Conservation (phyloP, 2,329 filamentous ascomycete genomes). For the Fusarium palustre region DNA sequence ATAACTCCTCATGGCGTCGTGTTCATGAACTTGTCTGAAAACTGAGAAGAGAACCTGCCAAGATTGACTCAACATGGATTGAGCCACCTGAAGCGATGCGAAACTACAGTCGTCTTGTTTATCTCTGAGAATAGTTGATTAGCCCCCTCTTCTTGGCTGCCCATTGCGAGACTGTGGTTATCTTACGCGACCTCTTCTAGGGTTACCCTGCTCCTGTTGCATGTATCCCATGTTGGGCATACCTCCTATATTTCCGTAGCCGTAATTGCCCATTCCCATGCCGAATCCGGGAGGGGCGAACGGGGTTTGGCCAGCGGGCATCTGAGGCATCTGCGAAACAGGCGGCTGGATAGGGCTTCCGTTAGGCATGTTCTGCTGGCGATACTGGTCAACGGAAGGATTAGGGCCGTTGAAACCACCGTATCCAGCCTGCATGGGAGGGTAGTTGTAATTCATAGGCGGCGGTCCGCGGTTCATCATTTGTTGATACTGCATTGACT, state of each 20-base stretch:
- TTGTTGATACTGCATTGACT: constrained; percentile 71
- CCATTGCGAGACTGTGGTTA: constrained; percentile 25
- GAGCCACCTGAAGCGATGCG: constrained; percentile 16
- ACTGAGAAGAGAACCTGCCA: constrained; percentile 35
- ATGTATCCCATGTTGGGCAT: constrained; percentile 64
- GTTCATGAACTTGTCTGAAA: constrained; percentile 38
- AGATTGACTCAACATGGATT: constrained; percentile 36
- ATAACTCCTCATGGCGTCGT: constrained; percentile 43
- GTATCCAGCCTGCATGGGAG: constrained; percentile 66
- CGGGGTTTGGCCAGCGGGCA: constrained; percentile 57
- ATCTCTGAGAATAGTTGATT: constrained; percentile 47
- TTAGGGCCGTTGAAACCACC: constrained; percentile 63
- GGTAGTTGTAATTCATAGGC: constrained; percentile 68
- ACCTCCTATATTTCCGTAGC: constrained; percentile 58
- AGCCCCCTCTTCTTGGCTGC: constrained; percentile 38
- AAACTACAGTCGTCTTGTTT: constrained; percentile 35
- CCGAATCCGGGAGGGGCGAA: constrained; percentile 65
- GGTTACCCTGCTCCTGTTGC: constrained; percentile 66
- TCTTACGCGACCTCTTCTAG: constrained; percentile 70
- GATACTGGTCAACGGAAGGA: constrained; percentile 67
- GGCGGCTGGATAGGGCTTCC: constrained; percentile 64
- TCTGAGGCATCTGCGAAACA: constrained; percentile 58
- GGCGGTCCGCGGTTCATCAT: constrained; percentile 66
- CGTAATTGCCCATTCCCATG: constrained; percentile 60
- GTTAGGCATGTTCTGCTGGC: constrained; percentile 63